Conservation (phyloP, 305 asterid species). For the Fraxinus paxiana region DNA sequence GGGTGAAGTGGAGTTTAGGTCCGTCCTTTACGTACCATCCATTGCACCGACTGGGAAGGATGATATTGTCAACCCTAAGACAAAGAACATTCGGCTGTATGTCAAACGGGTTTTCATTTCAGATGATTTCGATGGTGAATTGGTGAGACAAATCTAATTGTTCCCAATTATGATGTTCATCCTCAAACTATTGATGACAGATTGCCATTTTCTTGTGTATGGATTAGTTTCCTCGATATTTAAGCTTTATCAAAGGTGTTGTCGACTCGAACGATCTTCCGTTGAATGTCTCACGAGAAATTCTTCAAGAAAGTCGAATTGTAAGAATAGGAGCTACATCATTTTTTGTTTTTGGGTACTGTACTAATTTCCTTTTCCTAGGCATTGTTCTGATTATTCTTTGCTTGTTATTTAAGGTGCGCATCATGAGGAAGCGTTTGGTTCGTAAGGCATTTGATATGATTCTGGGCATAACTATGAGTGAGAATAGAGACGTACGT, state of each 20-base stretch:
- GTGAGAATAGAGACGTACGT: conserved; percentile 74
- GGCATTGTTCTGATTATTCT: conserved; percentile 5
- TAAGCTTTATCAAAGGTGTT: conserved; percentile 94
- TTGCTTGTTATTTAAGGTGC: conserved; percentile 47
- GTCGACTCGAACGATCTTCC: conserved; percentile 99
- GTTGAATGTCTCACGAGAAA: conserved; percentile 91
- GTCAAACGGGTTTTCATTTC: conserved; percentile 95
- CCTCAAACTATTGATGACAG: neutral
- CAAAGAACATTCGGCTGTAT: conserved; percentile 83
- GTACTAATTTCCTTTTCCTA: neutral
- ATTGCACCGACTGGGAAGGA: conserved; percentile 71
- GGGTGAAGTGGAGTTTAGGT: conserved; percentile 99
- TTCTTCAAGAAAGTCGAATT: conserved; percentile 95
- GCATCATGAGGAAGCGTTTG: conserved; percentile 92
- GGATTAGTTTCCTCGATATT: conserved; percentile 83
- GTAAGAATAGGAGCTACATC: conserved; percentile 45
- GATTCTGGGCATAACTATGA: conserved; percentile 87
- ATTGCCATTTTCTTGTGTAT: conserved; percentile 19
- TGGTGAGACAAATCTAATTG: conserved; percentile 51
- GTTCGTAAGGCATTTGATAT: conserved; percentile 98
- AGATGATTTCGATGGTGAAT: conserved; percentile 95
- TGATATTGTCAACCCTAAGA: conserved; percentile 75
- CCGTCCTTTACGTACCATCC: conserved; percentile 79
- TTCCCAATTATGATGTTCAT: neutral
- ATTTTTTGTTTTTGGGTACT: neutral